phyloP scores from a whole-genome alignment of 768 basidiomycete species.

The Tulasnella sp. region DNA sequence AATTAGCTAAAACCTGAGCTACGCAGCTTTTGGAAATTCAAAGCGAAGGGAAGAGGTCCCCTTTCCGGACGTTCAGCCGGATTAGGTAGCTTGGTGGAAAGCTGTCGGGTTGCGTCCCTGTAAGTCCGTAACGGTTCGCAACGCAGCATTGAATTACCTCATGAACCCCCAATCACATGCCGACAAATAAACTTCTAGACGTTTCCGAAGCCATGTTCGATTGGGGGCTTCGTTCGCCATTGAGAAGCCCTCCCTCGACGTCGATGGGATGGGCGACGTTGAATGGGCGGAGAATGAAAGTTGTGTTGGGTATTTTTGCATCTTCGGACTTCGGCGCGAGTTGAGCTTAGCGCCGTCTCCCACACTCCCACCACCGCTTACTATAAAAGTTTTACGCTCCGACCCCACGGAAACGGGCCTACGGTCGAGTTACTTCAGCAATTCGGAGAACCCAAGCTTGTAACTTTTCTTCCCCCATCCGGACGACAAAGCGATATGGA shows the following conservation, averaged over 20 bases:
- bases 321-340: not conserved
- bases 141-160: not conserved
- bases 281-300: not conserved
- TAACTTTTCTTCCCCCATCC: not conserved
- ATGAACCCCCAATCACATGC: not conserved
- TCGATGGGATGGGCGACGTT: not conserved
- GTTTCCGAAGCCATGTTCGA: not conserved
- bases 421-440: not conserved
- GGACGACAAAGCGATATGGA: not conserved
- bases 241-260: not conserved
- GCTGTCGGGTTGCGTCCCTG: not conserved
- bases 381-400: not conserved
- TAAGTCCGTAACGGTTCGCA: not conserved
- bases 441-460: not conserved
- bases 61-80: not conserved
- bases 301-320: not conserved
- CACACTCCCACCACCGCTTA: not conserved
- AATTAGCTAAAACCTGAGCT: not conserved
- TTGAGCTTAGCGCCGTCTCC: not conserved
- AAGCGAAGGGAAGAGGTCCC: not conserved
- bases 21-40: not conserved
- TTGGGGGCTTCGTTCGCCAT: not conserved
- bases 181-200: not conserved
- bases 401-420: not conserved
- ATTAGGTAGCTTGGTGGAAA: not conserved